Base-by-base conservation (phyloP, 208 protist genomes). In the Herpetomonas tarakana region DNA sequence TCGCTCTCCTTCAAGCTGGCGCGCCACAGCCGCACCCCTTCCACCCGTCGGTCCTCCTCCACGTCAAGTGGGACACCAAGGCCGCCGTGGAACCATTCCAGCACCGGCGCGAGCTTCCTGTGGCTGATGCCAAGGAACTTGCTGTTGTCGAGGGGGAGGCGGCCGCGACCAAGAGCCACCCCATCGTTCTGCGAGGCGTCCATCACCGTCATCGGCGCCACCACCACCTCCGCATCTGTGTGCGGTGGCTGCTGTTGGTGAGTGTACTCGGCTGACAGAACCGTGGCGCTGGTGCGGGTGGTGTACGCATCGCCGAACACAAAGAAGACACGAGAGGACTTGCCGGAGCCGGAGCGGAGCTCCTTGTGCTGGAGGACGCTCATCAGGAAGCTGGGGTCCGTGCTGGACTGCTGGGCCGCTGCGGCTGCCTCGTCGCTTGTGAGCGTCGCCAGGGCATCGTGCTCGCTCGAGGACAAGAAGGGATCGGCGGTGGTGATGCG, bases 291-390 rank as follows among this genome's bases (percentile, higher is more conserved):
- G 12, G 81, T 91, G n/a, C 75, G 81, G 7, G 81, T 82, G 4
- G 84, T 84, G 62, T 79, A 82, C 41, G 75, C 75, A 41, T 91
- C 81, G 16, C 84, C 84, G 52, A 91, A 91, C 38, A 91, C n/a
- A 64, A 91, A 91, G 24, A 72, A 26, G 38, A 82, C 69, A 9
- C 70, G 52, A 16, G 79, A 73, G 1, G 64, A 29, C 59, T 79
- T 86, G n/a, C 51, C 58, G 16, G 68, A 72, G 11, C 58, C 18
- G 19, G 66, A 50, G 19, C 58, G 55, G 25, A 62, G 54, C 62
- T 65, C 56, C 16, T 35, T 25, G 41, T 61, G 21, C 45, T 69
- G 58, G 19, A 50, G 61, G 12, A 67, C 31, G 11, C 62, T 72
- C 12, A 59, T 60, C 3, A 53, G 65, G 18, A 63, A 67, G 39